Evolutionary conservation across 176 grass and related monocot genomes (phyloP), one percentile per base, ranked within the genome.

Genomic region (Bonia amplexicaulis): DNA sequence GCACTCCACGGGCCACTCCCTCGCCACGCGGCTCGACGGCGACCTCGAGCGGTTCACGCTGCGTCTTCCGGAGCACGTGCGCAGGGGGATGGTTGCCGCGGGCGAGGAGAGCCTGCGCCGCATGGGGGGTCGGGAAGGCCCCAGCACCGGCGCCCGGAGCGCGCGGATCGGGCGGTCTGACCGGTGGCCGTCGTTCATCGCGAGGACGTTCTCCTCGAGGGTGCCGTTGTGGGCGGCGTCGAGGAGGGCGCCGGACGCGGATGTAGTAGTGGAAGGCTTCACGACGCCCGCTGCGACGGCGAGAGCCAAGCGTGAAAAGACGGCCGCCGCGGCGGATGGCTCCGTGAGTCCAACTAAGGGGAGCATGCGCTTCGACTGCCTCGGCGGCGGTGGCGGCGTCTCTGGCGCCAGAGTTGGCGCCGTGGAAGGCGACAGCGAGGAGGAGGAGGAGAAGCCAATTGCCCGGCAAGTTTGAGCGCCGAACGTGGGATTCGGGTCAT

Each of bases 1-100:
- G 19, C 93, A 95, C 69, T 95, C 96, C 49, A 98, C 96, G 3
- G 96, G 95, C 51, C 93, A 95, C 77, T 93, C 91, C 69, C 48
- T 90, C 75, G 71, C 75, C 26, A 9, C 73, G 7, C 86, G 26
- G 58, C 45, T 86, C 44, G 86, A 85, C 20, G 88, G 69, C 31
- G 71, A 89, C 80, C 47, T 87, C 15, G 90, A 97, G 64, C 88
- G 87, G 73, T 97, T 90, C 90, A 97, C 94, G 61, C 94, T 97
- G 58, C 90, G 87, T 6, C 87, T 97, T 26, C 94, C 94, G 29
- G 85, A 97, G 44, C 89, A 89, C 86, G 85, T 97, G 63, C 87
- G 72, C 49, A 82, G 53, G 82, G 90, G 78, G 57, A 90, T 97
- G 74, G 65, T 94, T 5, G 63, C 92, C n/a, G 75, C 85, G 7